A percentile compares a stretch with the other conserved stretches of the same genome.
Conservation (phyloP, 2,329 filamentous ascomycete species). For the Pestalotiopsis fici region DNA sequence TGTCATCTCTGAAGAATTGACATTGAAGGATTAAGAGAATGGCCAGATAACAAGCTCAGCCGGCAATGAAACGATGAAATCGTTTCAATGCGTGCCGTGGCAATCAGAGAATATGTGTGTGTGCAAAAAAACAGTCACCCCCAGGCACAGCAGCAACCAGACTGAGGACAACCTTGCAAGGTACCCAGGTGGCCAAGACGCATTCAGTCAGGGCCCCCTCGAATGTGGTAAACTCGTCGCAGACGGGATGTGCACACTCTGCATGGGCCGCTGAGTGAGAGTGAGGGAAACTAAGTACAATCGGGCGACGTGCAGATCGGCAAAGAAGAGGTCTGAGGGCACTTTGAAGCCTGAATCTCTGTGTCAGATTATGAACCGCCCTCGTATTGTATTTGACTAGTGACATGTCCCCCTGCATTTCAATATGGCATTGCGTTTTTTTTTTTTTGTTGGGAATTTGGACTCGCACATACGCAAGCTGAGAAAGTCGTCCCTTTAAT, state of each 20-base stretch:
- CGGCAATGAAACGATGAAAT: no score
- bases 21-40: no score
- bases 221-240: neutral
- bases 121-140: neutral
- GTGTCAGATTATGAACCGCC: neutral
- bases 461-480: no score
- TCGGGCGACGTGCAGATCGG: neutral
- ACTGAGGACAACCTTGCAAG: neutral
- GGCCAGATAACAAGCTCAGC: no score
- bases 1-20: no score
- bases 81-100: no score
- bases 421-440: neutral
- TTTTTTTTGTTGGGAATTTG: neutral
- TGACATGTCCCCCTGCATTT: neutral
- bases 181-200: neutral
- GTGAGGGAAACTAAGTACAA: neutral
- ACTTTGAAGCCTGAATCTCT: neutral
- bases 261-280: neutral
- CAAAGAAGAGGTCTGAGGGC: neutral
- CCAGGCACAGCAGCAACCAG: no score
- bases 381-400: neutral
- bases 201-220: neutral
- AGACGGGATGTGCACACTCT: neutral
- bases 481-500: no score
- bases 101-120: neutral